These are phyloP conservation scores for Jimgerdemannia lactiflua DNA, from an alignment of 192 early-diverging fungal species.

Conservation along the genomic window DNA sequence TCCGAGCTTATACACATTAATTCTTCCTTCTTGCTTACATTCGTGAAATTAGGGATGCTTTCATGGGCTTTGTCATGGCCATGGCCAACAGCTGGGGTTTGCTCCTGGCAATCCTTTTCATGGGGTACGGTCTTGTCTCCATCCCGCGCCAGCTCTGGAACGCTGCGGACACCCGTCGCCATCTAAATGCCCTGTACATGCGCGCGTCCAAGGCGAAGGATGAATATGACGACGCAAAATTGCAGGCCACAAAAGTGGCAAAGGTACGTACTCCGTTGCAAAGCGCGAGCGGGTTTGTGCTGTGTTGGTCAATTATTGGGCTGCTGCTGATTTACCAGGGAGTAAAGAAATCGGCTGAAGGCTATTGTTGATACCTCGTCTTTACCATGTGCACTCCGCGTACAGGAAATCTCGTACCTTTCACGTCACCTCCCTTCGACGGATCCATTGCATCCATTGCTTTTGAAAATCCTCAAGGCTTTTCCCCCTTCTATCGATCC, in stretches of 20 bases:
- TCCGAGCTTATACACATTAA: not conserved
- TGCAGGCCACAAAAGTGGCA: conserved; percentile 12
- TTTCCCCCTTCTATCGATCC: conserved; percentile 23
- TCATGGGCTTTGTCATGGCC: conserved; percentile 86
- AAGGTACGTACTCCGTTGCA: not conserved
- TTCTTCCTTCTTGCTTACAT: conserved; percentile 15
- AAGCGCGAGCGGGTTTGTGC: not conserved
- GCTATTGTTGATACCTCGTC: not conserved
- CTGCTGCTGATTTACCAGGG: not conserved
- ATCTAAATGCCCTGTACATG: conserved; percentile 63
- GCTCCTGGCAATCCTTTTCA: conserved; percentile 80
- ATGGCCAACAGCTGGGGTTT: conserved; percentile 95
- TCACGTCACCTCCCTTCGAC: not conserved
- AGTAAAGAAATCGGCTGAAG: not conserved
- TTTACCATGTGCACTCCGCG: not conserved
- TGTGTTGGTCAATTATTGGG: not conserved
- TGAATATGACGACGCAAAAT: conserved; percentile 75
- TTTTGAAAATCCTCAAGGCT: conserved; percentile 63
- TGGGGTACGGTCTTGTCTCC: conserved; percentile 92
- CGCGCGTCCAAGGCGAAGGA: conserved; percentile 75
- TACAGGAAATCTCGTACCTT: not conserved
- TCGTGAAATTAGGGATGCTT: conserved; percentile 43
- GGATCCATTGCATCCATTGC: conserved; percentile 55
- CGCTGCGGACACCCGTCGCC: conserved; percentile 55
- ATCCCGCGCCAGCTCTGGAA: conserved; percentile 87